These are phyloP conservation scores for Blumeria hordei DNA, from an alignment of 2,329 filamentous ascomycete genomes.

Conservation along the genomic window DNA sequence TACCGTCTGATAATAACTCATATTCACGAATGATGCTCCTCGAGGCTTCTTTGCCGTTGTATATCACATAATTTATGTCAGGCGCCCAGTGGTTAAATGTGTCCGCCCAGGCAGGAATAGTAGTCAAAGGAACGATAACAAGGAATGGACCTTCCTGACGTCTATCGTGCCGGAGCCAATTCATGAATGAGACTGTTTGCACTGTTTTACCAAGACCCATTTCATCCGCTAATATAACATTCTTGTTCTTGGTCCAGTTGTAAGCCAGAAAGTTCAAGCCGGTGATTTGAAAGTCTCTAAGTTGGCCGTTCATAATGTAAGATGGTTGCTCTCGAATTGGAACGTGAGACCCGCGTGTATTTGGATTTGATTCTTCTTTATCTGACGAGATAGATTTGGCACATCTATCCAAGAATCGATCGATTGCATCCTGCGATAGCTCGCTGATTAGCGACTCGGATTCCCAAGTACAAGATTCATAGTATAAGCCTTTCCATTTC, in stretches of 20 bases:
- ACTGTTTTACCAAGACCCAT: constrained; percentile 98
- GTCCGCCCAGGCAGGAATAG: constrained; percentile 94
- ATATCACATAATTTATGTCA: constrained; percentile 90
- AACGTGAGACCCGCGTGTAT: constrained; percentile 49
- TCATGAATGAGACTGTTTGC: constrained; percentile 89
- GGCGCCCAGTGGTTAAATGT: constrained; percentile 94
- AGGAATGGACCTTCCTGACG: constrained; percentile 85
- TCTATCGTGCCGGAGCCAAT: constrained; percentile 80
- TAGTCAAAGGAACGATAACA: constrained; percentile 89
- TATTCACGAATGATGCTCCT: constrained; percentile 74
- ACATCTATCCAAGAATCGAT: constrained; percentile 68
- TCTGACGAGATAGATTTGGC: constrained; percentile 63
- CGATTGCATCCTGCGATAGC: constrained; percentile 71
- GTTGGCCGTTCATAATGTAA: constrained; percentile 63
- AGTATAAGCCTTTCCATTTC: constrained; percentile 90
- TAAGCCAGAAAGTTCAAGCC: constrained; percentile 88
- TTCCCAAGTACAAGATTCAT: constrained; percentile 94
- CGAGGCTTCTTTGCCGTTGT: constrained; percentile 71
- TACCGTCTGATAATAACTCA: constrained; percentile 68
- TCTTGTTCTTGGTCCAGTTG: constrained; percentile 85
- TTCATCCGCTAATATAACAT: constrained; percentile 92
- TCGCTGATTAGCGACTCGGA: constrained; percentile 46
- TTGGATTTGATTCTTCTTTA: constrained; percentile 46
- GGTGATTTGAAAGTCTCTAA: constrained; percentile 80
- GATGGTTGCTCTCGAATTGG: constrained; percentile 56